Conservation (phyloP, 805 yeast genomes). For the Saccharomycopsis sp. region DNA sequence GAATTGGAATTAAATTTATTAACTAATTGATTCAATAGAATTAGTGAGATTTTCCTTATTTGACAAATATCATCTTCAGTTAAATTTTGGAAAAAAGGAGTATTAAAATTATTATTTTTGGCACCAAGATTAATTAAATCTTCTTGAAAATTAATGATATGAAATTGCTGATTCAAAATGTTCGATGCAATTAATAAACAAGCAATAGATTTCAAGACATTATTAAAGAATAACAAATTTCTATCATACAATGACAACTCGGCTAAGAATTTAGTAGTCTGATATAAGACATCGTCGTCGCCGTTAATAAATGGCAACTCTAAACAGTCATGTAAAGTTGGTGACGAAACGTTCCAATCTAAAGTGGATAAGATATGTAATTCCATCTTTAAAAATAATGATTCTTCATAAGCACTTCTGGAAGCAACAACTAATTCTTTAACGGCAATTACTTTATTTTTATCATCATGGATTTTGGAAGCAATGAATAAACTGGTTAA, state of each 20-base stretch:
- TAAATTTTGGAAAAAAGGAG: constrained; percentile 12
- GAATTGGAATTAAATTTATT: background rate
- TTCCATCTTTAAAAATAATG: constrained; percentile 42
- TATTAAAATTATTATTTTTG: constrained; percentile 4
- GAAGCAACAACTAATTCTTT: constrained; percentile 38
- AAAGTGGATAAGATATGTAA: constrained; percentile 55
- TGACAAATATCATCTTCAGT: constrained; percentile 1
- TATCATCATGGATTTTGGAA: constrained; percentile 30
- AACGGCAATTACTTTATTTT: constrained; percentile 12
- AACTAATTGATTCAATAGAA: constrained; percentile 9
- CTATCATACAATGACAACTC: constrained; percentile 48
- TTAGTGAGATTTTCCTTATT: constrained; percentile 7
- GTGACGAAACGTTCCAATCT: constrained; percentile 41
- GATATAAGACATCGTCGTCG: constrained; percentile 6
- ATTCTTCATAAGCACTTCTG: constrained; percentile 32
- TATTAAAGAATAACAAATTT: constrained; percentile 37
- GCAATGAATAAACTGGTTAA: constrained; percentile 42
- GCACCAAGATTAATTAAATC: constrained; percentile 6
- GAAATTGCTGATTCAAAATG: constrained; percentile 31
- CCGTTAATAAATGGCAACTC: constrained; percentile 3
- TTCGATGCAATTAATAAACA: constrained; percentile 46
- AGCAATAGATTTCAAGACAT: constrained; percentile 42
- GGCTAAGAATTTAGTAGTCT: constrained; percentile 43
- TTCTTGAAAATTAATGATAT: background rate
- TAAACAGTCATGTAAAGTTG: constrained; percentile 20